Evolutionary conservation across 148 eudicot species (phyloP).

Genomic region (Dysphania ambrosioides): DNA sequence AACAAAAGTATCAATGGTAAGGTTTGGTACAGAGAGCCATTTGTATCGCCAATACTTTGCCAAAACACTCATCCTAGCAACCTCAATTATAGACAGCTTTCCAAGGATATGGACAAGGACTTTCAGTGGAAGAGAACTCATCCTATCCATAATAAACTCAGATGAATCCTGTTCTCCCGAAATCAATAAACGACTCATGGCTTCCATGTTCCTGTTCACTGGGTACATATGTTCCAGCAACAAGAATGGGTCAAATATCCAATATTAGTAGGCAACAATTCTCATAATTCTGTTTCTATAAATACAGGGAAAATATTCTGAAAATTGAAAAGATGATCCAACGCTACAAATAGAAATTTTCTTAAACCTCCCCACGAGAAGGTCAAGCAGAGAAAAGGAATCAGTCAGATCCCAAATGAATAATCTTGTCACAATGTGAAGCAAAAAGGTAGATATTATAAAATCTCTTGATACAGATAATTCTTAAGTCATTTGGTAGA

Average conservation of each 20-base stretch:
- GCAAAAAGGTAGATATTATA: not conserved
- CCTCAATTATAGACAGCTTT: not conserved
- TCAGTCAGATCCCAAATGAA: not conserved
- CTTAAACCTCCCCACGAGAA: not conserved
- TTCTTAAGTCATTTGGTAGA: not conserved
- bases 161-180: not conserved
- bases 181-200: not conserved
- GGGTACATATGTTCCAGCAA: not conserved
- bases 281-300: not conserved
- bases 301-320: not conserved
- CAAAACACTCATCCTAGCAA: constrained; percentile 6
- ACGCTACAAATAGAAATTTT: not conserved
- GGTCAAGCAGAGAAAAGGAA: not conserved
- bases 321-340: not conserved
- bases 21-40: constrained; percentile 10
- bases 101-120: not conserved
- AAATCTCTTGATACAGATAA: not conserved
- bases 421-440: not conserved
- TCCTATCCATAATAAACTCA: not conserved
- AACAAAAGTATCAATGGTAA: not conserved
- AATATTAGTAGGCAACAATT: not conserved
- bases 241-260: not conserved
- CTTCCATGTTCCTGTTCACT: constrained; percentile 1
- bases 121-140: constrained; percentile 9
- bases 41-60: constrained; percentile 12